These are phyloP conservation scores for Waltergamsia citrina DNA, from an alignment of 2,329 filamentous ascomycete species.

Conservation along the genomic window DNA sequence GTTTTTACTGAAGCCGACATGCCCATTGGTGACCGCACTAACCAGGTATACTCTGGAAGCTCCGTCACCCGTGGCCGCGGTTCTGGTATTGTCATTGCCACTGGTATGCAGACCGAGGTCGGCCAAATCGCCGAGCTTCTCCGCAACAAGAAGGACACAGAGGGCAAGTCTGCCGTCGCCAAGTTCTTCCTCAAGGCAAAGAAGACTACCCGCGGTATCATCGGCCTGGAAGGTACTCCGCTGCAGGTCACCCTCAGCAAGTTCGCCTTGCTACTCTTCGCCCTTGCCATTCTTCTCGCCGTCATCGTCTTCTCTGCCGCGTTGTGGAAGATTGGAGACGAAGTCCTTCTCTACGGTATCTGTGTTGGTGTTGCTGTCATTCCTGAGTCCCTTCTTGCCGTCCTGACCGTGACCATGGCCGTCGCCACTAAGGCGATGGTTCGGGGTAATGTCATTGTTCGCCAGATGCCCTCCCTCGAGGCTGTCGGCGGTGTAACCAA, in stretches of 20 bases:
- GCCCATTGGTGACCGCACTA: constrained; percentile 59
- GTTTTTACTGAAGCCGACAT: constrained; percentile 43
- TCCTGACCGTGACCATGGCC: constrained; percentile 63
- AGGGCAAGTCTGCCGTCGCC: constrained; percentile 29
- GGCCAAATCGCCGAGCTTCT: constrained; percentile 67
- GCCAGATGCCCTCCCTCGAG: constrained; percentile 55
- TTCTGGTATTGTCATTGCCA: constrained; percentile 58
- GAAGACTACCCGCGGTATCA: constrained; percentile 38
- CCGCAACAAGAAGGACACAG: constrained; percentile 39
- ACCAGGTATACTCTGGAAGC: constrained; percentile 63
- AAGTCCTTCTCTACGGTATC: constrained; percentile 52
- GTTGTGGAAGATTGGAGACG: constrained; percentile 40
- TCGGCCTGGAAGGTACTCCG: constrained; percentile 67
- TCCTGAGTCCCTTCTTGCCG: constrained; percentile 57
- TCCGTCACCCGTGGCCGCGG: constrained; percentile 64
- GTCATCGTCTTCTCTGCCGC: constrained; percentile 53
- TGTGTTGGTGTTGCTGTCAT: constrained; percentile 56
- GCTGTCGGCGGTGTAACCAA: constrained; percentile 61
- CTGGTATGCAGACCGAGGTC: constrained; percentile 67
- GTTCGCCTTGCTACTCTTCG: constrained; percentile 73
- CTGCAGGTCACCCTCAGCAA: constrained; percentile 79
- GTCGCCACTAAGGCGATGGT: constrained; percentile 58
- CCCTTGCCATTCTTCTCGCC: constrained; percentile 53
- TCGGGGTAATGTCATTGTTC: constrained; percentile 54
- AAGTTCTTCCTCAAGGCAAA: constrained; percentile 31